Base-by-base conservation (phyloP, 2,329 filamentous ascomycete species). In the Claviceps fusiformis region DNA sequence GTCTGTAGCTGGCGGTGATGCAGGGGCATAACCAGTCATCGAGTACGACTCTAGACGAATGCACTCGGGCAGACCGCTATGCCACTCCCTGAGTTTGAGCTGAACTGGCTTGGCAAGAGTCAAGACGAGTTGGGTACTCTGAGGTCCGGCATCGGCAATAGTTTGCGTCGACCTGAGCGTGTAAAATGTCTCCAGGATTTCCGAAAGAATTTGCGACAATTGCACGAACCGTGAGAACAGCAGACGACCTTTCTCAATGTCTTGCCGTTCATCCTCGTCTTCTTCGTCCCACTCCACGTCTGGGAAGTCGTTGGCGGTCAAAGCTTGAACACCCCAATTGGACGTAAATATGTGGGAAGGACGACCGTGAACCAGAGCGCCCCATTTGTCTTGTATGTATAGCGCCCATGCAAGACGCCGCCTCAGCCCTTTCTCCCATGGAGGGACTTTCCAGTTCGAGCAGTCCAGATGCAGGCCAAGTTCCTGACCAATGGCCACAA, bases 371-470 rank as follows among this genome's bases (percentile, higher is more conserved):
- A 93, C 84, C 24, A 95, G 75, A 2, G 89, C 85, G 17, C 87
- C 88, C 90, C 90, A 95, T 69, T 79, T 95, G 70, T 96, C 91
- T 70, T 95, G 89, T 85, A 95, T 92, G 67, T 93, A 95, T 52
- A 95, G 70, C 2, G 88, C 90, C 90, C 91, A 95, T 1, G 89
- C 89, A 46, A 95, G 79, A 51, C 91, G 81, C 67, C 92, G 93
- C 58, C 91, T 79, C 56, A 95, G 69, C 0, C 89, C 87, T 62
- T 87, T 86, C 68, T 95, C 90, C 89, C 90, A 95, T 0, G 78
- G 77, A 33, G 90, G 88, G 54, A 95, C 92, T 58, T 88, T 88
- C 91, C 91, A 95, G 53, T 77, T 76, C 5, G 85, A 82, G 71
- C 89, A 95, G 69, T 95, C 89, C 45, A 95, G 81, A 67, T 96